Evolutionary conservation across 2,329 filamentous ascomycete species (phyloP).

Genomic region (Sporothrix sp.): DNA sequence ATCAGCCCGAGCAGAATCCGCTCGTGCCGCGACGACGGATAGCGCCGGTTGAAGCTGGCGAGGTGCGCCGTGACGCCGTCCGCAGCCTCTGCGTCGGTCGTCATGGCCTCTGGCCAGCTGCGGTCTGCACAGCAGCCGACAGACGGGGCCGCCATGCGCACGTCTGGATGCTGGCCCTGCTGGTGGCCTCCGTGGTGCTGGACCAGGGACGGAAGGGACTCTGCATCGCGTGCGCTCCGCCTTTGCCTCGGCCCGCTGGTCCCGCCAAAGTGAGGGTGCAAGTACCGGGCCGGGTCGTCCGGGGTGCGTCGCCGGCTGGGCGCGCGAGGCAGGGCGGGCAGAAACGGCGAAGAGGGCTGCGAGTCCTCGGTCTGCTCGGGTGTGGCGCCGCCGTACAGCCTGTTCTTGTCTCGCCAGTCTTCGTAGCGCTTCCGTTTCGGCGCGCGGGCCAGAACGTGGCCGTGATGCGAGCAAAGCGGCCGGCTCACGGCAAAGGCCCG

Average conservation of each 20-base stretch:
- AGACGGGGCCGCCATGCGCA: neutral
- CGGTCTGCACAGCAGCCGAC: too few relatives aligned
- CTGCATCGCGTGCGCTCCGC: too few relatives aligned
- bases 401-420: neutral
- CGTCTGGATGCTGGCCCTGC: neutral
- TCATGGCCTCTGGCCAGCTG: constrained; percentile 20
- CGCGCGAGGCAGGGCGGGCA: neutral
- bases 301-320: neutral
- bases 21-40: constrained; percentile 42
- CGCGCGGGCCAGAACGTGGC: neutral
- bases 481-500: neutral
- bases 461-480: neutral
- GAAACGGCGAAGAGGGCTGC: too few relatives aligned
- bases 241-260: too few relatives aligned
- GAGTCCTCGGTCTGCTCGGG: neutral
- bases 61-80: constrained; percentile 40
- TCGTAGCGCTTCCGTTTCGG: neutral
- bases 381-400: neutral
- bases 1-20: constrained; percentile 51
- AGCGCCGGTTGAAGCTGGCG: constrained; percentile 33
- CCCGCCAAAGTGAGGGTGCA: too few relatives aligned
- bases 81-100: constrained; percentile 40
- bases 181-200: neutral
- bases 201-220: too few relatives aligned
- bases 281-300: neutral